phyloP scores from a whole-genome alignment of 345 rosid species.

The Linum lewisii region DNA sequence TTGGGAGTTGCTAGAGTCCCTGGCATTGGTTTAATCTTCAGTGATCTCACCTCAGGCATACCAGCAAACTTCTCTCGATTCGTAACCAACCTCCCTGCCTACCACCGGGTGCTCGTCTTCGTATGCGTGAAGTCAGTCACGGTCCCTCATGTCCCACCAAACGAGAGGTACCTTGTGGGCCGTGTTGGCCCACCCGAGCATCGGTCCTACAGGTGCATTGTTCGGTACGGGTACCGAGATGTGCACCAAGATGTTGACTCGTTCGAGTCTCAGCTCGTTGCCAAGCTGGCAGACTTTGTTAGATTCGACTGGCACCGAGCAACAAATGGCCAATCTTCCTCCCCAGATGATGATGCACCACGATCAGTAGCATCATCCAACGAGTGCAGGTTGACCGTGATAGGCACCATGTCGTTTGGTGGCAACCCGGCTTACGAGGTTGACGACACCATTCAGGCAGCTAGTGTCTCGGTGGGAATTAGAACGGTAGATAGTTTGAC shows the following conservation, averaged over 20 bases:
- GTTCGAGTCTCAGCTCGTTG: constrained; percentile 17
- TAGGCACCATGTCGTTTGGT: constrained; percentile 43
- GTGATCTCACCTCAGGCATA: constrained; percentile 19
- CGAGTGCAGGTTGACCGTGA: constrained; percentile 63
- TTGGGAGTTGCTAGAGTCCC: constrained; percentile 24
- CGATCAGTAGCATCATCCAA: constrained; percentile 44
- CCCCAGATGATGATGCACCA: constrained; percentile 16
- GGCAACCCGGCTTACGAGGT: constrained; percentile 47
- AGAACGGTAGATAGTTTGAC: constrained; percentile 12
- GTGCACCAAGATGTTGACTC: constrained; percentile 15
- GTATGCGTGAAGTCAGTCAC: background rate
- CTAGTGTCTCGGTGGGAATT: background rate
- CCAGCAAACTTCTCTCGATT: constrained; percentile 31
- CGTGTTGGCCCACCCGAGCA: constrained; percentile 4
- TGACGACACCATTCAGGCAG: constrained; percentile 38
- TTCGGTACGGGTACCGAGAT: constrained; percentile 18
- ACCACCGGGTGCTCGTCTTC: constrained; percentile 15
- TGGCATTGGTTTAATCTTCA: constrained; percentile 27
- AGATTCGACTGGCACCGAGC: constrained; percentile 11
- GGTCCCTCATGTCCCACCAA: background rate
- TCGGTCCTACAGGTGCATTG: constrained; percentile 5
- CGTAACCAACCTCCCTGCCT: constrained; percentile 28
- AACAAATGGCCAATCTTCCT: constrained; percentile 5
- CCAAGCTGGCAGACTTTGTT: constrained; percentile 18
- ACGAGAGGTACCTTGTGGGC: constrained; percentile 2